Conservation (phyloP, 345 rosid genomes). For the Isatis tinctoria region DNA sequence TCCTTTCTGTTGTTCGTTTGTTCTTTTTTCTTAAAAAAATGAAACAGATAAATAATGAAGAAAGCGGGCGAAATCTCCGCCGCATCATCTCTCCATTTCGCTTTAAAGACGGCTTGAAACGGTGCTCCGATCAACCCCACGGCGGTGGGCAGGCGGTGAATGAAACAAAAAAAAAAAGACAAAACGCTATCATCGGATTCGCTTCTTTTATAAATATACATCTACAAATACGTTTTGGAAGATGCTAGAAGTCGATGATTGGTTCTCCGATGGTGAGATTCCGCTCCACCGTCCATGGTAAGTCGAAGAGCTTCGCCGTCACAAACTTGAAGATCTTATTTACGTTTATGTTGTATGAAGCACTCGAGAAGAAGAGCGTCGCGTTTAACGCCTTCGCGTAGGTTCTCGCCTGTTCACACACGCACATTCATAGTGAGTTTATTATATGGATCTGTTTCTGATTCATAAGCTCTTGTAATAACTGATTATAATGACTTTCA, state of each 20-base stretch:
- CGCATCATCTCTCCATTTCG: conserved; percentile 33
- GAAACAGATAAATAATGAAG: conserved; percentile 16
- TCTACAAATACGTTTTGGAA: background rate
- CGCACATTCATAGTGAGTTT: background rate
- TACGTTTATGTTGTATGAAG: conserved; percentile 86
- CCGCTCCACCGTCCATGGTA: conserved; percentile 82
- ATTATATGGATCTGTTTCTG: background rate
- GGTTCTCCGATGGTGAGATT: conserved; percentile 90
- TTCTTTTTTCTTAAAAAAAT: background rate
- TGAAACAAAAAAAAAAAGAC: background rate
- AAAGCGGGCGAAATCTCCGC: conserved; percentile 36
- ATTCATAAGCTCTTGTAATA: background rate
- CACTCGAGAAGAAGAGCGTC: conserved; percentile 87
- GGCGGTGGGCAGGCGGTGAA: background rate
- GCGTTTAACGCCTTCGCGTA: conserved; percentile 84
- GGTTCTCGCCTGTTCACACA: conserved; percentile 63
- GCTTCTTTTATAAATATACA: background rate
- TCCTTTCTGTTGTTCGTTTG: background rate
- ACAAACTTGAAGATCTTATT: conserved; percentile 94
- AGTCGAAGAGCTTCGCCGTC: conserved; percentile 85
- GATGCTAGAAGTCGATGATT: conserved; percentile 64
- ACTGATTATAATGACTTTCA: too few relatives aligned
- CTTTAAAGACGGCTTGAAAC: background rate
- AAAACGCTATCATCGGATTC: background rate
- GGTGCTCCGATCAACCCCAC: conserved; percentile 26